Evolutionary conservation across 169 alveolate genomes (phyloP), one percentile per base, ranked within the genome.

Genomic region (Eimeria necatrix): DNA sequence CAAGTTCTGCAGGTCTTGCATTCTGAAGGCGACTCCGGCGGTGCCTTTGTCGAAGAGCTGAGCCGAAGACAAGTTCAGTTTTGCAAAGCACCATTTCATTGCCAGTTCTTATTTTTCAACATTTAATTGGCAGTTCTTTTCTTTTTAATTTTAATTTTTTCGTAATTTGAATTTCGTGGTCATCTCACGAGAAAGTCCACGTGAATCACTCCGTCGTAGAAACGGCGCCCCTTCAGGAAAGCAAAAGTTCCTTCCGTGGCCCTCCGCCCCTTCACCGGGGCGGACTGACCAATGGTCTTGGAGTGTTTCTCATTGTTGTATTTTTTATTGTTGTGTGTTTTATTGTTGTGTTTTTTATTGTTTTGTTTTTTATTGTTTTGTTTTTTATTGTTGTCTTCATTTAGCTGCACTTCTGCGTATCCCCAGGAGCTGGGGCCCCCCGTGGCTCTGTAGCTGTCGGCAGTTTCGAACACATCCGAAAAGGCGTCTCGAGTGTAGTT

Each of bases 341-440:
- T 0, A 32, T 32, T 32, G 41, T 0, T 32, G 41, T 32, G 59
- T 32, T 32, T 32, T 2, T 32, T 32, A 32, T 32, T 32, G 41
- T 0, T 32, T 0, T 32, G 59, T 32, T 32, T 32, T 2, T 32
- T 32, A 32, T 32, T 32, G 41, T 0, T 32, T 0, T 32, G 41
- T 32, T 32, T 32, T 2, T 32, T 0, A 32, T 32, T 32, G 41
- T 0, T 32, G 41, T 32, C 3, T n/a, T 96, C 97, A 20, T 85
- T 70, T 24, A 95, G 70, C 24, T 59, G 48, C 8, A 90, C 86
- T 87, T 95, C 96, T 24, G 97, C 86, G 46, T 95, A 96, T n/a
- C 97, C 97, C 97, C 97, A 96, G 95, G 71, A 85, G 88, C 97
- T 96, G n/a, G 97, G 96, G 1, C 97, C 97, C 41, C 76, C 73